A percentile compares a stretch with the other conserved stretches of the same genome.
These are phyloP conservation scores for Fonsecaea nubica DNA, from an alignment of 2,329 filamentous ascomycete genomes.

Conservation along the genomic window DNA sequence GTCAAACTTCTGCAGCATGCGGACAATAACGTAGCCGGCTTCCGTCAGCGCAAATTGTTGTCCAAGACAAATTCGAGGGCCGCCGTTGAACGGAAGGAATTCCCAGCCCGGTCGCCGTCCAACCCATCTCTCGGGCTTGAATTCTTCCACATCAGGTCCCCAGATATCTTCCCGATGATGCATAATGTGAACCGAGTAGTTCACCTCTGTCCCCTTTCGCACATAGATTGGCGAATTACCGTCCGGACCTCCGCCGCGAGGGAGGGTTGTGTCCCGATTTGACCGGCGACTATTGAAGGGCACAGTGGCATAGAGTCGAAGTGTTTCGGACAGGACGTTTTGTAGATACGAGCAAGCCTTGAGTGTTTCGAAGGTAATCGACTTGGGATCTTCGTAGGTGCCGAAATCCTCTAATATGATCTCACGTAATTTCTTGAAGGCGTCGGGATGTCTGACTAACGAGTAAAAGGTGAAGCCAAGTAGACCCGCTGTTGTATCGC, in stretches of 20 bases:
- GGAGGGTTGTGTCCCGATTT: conserved; percentile 52
- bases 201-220: conserved; percentile 53
- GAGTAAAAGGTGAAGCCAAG: conserved; percentile 57
- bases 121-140: conserved; percentile 72
- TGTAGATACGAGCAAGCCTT: conserved; percentile 51
- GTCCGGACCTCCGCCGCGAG: conserved; percentile 66
- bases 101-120: conserved; percentile 75
- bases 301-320: conserved; percentile 56
- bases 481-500: conserved; percentile 60
- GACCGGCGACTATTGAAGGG: conserved; percentile 54
- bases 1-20: conserved; percentile 75
- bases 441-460: conserved; percentile 50
- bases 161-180: conserved; percentile 52
- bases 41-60: conserved; percentile 82
- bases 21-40: conserved; percentile 69
- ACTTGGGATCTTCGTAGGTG: conserved; percentile 46
- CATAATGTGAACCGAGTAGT: conserved; percentile 56
- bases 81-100: conserved; percentile 41
- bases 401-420: conserved; percentile 51
- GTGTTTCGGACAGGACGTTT: conserved; percentile 42
- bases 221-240: conserved; percentile 46
- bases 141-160: conserved; percentile 48
- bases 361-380: conserved; percentile 53
- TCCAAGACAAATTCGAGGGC: conserved; percentile 40
- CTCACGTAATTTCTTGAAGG: conserved; percentile 48